phyloP scores from a whole-genome alignment of 768 basidiomycete genomes.

The Cystofilobasidium capitatum region DNA sequence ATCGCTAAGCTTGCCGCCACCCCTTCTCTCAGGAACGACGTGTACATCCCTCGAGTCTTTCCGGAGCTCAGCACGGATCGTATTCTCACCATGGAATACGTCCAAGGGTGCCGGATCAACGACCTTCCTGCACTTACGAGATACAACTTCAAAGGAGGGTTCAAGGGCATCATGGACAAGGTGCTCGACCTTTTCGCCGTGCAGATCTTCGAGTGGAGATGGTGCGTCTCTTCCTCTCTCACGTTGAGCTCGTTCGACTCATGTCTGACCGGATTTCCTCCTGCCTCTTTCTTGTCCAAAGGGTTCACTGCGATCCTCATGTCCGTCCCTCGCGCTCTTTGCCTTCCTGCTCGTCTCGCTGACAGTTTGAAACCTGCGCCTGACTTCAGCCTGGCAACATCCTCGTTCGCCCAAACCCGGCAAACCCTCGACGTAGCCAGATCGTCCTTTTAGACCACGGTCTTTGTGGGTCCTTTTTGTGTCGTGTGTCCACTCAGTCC shows the following conservation, averaged over 20 bases:
- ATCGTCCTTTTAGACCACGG: constrained; percentile 80
- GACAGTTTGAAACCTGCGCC: not conserved
- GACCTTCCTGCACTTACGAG: constrained; percentile 29
- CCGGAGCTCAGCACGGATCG: constrained; percentile 61
- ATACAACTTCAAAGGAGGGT: not conserved
- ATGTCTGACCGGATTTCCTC: not conserved
- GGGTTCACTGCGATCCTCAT: constrained; percentile 52
- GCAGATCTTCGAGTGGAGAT: constrained; percentile 86
- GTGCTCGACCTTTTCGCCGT: constrained; percentile 81
- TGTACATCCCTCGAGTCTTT: constrained; percentile 61
- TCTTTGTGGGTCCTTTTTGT: constrained; percentile 43
- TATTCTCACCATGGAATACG: constrained; percentile 47
- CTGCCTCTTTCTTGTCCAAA: not conserved
- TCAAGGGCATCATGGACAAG: constrained; percentile 57
- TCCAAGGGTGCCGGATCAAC: constrained; percentile 40
- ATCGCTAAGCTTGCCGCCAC: constrained; percentile 60
- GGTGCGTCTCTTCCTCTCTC: constrained; percentile 46
- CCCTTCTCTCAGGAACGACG: constrained; percentile 57
- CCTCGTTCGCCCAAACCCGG: constrained; percentile 60
- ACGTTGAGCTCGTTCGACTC: not conserved
- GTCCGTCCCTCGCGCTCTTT: too few relatives aligned
- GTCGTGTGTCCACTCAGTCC: not conserved
- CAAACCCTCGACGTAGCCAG: constrained; percentile 44
- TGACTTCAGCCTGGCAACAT: constrained; percentile 38
- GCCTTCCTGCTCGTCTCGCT: too few relatives aligned